Conservation (phyloP, 352 stramenopile genomes). For the Phytophthora aleatoria region DNA sequence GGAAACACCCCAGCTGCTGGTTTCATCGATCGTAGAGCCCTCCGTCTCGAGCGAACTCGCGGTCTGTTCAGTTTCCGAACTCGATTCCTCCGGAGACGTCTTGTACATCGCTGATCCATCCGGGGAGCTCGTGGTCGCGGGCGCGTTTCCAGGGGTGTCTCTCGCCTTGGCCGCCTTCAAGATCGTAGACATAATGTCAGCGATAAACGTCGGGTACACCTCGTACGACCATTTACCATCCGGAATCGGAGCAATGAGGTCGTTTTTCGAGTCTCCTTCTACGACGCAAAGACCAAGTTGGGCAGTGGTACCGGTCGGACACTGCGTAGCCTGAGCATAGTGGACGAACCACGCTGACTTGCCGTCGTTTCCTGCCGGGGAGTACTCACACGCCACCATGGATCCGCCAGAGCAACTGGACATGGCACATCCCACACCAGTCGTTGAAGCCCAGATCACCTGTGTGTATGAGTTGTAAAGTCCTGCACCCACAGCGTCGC, state of each 20-base stretch:
- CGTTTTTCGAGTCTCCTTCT: slow-evolving; percentile 54
- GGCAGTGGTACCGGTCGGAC: slow-evolving; percentile 49
- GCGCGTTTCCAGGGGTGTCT: slow-evolving; percentile 16
- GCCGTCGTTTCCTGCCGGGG: slow-evolving; percentile 58
- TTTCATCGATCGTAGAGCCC: slow-evolving; percentile 13
- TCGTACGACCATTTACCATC: slow-evolving; percentile 53
- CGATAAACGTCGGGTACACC: slow-evolving; percentile 56
- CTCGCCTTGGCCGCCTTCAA: slow-evolving; percentile 35
- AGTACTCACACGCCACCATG: slow-evolving; percentile 71
- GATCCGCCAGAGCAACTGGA: slow-evolving; percentile 44
- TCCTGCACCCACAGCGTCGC: slow-evolving; percentile 57
- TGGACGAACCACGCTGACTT: slow-evolving; percentile 65
- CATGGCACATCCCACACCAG: slow-evolving; percentile 66
- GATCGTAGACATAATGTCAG: slow-evolving; percentile 56
- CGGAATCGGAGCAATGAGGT: slow-evolving; percentile 64
- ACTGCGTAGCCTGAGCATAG: slow-evolving; percentile 45
- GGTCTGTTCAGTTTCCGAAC: slow-evolving; percentile 14
- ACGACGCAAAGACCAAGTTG: slow-evolving; percentile 55
- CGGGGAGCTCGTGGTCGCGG: background rate
- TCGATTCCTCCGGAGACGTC: slow-evolving; percentile 14
- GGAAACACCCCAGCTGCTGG: slow-evolving; percentile 10
- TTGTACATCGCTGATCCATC: slow-evolving; percentile 8
- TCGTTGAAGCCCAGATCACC: slow-evolving; percentile 68
- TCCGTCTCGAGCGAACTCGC: slow-evolving; percentile 7
- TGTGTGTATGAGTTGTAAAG: slow-evolving; percentile 82